Base-by-base conservation (phyloP, 805 yeast genomes). In the Blastobotrys chiropterorum region DNA sequence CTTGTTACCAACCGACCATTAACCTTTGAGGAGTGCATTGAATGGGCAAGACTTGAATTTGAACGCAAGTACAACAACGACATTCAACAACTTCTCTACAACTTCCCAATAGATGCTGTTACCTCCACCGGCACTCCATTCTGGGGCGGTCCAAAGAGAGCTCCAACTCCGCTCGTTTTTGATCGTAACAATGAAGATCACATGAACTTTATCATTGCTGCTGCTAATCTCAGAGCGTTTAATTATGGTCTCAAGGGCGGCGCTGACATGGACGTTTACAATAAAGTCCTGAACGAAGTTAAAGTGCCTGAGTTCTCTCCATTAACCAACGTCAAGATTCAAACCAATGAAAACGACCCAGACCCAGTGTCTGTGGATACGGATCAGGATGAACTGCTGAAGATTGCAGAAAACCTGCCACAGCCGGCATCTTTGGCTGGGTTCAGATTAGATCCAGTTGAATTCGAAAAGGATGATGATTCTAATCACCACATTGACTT, bases 91-190 rank as follows among this genome's bases (percentile, higher is more conserved):
- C 78, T 94, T 64, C 77, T 94, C 59, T 94, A 80, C 76, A 94
- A 92, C 67, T 94, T 94, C 80, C 99, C 99, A 17, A 81, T 79
- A 55, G 99, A 94, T 70, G 94, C 98, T 2, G 83, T 78, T 44
- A 94, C 97, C 2, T 81, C 96, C 0, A 77, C 77, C 48, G 99
- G 99, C 51, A 90, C 84, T 31, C 94, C 95, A 60, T 94, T 94
- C 72, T 94, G 99, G 99, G 81, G 96, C 17, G 97, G 97, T 51
- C 94, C 98, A 34, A 94, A 94, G 72, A 83, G 98, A 68, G 96
- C 96, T 16, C 99, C 99, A 47, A 79, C 77, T 44, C 88, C 96
- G n/a, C 76, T 90, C 56, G 74, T 58, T 13, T 90, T 94, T 66
- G 92, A 90, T 64, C 75, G 85, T 59, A 73, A 81, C 62, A 81